phyloP scores from a whole-genome alignment of 331 rosid genomes.

The Arachis monticola region DNA sequence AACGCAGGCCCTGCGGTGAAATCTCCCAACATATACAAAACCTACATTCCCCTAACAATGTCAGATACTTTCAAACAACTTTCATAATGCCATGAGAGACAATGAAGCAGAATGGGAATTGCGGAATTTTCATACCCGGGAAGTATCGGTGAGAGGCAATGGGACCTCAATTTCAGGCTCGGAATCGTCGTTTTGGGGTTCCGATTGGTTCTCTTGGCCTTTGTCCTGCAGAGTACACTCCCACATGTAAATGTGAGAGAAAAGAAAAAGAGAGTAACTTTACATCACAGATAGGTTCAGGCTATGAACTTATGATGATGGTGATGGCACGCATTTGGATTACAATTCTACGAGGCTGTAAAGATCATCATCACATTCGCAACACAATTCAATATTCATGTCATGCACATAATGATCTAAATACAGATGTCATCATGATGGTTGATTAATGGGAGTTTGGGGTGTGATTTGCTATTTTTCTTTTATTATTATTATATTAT shows the following conservation, averaged over 20 bases:
- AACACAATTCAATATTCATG: background rate
- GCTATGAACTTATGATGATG: background rate
- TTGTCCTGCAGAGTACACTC: conserved; percentile 59
- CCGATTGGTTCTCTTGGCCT: conserved; percentile 50
- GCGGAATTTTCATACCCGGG: conserved; percentile 13
- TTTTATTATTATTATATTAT: background rate
- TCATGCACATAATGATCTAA: background rate
- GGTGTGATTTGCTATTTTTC: background rate
- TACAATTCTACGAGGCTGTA: background rate
- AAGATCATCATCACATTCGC: background rate
- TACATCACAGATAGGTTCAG: conserved; percentile 17
- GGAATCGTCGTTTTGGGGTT: conserved; percentile 56
- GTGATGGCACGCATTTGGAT: background rate
- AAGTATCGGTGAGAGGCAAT: conserved; percentile 80
- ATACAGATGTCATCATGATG: background rate
- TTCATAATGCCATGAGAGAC: background rate
- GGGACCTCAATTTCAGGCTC: conserved; percentile 55
- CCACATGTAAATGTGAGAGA: conserved; percentile 42
- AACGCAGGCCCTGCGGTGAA: conserved; percentile 85
- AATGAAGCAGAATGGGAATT: background rate
- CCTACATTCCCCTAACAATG: conserved; percentile 56
- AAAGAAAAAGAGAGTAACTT: background rate
- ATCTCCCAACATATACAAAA: conserved; percentile 92
- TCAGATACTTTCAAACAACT: conserved; percentile 27
- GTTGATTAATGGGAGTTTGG: background rate